These are phyloP conservation scores for Tuber microsphaerosporum DNA, from an alignment of 495 filamentous ascomycete genomes.

Conservation along the genomic window DNA sequence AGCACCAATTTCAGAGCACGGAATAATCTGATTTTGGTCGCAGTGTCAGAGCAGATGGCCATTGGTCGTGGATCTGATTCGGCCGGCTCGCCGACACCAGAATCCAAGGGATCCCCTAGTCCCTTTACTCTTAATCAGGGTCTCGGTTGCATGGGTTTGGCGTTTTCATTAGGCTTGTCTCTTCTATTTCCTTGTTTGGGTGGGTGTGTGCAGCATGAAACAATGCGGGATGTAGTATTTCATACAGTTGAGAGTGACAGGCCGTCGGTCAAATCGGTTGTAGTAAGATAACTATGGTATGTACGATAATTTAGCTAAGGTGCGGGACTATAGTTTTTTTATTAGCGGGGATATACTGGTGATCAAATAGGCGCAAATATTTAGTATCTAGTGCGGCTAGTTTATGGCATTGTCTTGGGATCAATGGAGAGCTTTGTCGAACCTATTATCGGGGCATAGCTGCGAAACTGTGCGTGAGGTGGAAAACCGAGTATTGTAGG, in stretches of 20 bases:
- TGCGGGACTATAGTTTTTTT: background rate
- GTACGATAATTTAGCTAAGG: background rate
- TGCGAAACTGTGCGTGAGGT: background rate
- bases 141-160: background rate
- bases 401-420: background rate
- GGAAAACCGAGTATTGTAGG: background rate
- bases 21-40: background rate
- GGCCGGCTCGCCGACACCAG: background rate
- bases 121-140: background rate
- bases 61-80: background rate
- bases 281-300: background rate
- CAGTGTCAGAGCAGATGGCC: background rate
- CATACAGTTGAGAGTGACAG: background rate
- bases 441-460: background rate
- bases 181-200: background rate
- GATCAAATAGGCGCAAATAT: background rate
- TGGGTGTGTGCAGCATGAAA: background rate
- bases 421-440: background rate
- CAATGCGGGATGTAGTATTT: background rate
- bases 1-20: background rate
- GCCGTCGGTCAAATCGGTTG: background rate
- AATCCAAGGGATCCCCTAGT: background rate
- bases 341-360: background rate
- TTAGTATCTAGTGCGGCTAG: background rate
- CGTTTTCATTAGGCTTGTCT: constrained; percentile 2